phyloP scores from a whole-genome alignment of 78 protist genomes.

The Bigelowiella natans region DNA sequence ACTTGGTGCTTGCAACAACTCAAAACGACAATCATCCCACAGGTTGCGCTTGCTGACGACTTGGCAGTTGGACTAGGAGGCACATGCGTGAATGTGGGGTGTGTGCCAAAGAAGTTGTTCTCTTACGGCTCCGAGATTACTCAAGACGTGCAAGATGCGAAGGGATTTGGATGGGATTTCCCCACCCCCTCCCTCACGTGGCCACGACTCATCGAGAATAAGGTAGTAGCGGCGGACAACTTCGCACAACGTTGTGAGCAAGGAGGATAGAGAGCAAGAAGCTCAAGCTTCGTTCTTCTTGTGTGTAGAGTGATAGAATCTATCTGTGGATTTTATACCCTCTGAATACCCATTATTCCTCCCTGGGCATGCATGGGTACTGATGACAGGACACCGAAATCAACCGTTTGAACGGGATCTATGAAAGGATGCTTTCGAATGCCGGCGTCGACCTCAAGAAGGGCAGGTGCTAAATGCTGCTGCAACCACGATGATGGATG shows the following conservation, averaged over 20 bases:
- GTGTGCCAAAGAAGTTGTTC: conserved; percentile 58
- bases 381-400: background rate
- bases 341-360: no score
- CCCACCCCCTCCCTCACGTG: background rate
- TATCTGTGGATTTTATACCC: no score
- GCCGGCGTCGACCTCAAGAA: background rate
- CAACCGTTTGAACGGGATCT: background rate
- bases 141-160: background rate
- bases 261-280: no score
- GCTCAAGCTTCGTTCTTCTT: no score
- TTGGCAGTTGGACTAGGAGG: conserved; percentile 21
- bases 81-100: conserved; percentile 61
- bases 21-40: background rate
- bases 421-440: background rate
- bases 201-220: background rate
- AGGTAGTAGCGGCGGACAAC: no score
- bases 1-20: background rate
- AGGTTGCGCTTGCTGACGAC: conserved; percentile 13
- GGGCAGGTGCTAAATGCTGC: no score
- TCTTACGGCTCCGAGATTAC: conserved; percentile 6
- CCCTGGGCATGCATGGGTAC: no score
- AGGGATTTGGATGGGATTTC: conserved; percentile 5
- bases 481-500: no score
- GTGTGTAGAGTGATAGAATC: no score
- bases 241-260: no score